A percentile compares a stretch with the other conserved stretches of the same genome.
Evolutionary conservation across 1,284 basidiomycete species (phyloP).

Genomic region (Trichosporon sp.): DNA sequence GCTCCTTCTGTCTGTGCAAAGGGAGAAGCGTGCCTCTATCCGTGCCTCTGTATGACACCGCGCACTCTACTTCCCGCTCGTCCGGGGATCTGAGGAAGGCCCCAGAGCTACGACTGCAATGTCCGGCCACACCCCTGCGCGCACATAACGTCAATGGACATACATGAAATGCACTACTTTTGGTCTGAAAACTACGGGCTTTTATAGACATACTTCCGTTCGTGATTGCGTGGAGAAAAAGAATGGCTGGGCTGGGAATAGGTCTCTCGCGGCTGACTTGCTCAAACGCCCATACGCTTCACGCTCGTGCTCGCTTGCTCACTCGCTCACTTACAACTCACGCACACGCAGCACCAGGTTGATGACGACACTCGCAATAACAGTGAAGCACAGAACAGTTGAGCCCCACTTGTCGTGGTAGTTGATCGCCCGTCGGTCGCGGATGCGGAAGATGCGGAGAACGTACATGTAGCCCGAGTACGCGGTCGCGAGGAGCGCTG

Average conservation of each 20-base stretch:
- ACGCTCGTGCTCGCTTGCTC: not conserved
- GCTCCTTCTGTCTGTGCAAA: too few species aligned
- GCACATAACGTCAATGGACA: not conserved
- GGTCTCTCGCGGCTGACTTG: not conserved
- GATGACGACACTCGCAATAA: constrained; percentile 71
- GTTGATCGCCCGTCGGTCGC: constrained; percentile 69
- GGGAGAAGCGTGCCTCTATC: too few species aligned
- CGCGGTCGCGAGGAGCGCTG: constrained; percentile 83
- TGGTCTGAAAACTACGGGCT: constrained; percentile 1
- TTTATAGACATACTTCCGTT: constrained; percentile 5
- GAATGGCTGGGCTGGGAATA: not conserved
- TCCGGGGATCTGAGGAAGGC: too few species aligned
- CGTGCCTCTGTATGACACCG: too few species aligned
- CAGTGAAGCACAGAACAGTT: constrained; percentile 69
- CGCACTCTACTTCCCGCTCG: too few species aligned
- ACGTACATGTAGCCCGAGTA: constrained; percentile 87
- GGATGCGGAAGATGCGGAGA: constrained; percentile 76
- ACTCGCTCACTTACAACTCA: constrained; percentile 37
- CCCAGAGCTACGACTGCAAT: too few species aligned
- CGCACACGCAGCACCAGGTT: constrained; percentile 65
- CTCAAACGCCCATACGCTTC: not conserved
- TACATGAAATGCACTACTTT: constrained; percentile 14
- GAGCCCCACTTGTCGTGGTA: constrained; percentile 89
- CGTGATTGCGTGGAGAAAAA: not conserved
- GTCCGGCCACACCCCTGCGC: too few species aligned